These are phyloP conservation scores for Chlorophyllum brunneum DNA, from an alignment of 768 basidiomycete species.

Conservation along the genomic window DNA sequence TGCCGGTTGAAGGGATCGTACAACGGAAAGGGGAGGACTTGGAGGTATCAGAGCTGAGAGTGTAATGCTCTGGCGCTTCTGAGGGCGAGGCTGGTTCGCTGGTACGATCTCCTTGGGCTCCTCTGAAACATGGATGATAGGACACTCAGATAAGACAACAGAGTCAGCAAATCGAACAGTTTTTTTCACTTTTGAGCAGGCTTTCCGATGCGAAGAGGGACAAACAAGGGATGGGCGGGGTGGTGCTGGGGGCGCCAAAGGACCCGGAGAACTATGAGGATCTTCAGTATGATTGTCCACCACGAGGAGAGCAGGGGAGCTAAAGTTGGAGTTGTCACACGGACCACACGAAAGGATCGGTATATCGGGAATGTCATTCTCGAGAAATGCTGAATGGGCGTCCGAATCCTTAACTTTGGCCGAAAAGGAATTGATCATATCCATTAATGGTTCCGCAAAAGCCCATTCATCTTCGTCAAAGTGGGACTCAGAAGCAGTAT, in stretches of 20 bases:
- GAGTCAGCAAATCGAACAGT: conserved; percentile 5
- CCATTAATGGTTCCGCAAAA: conserved; percentile 7
- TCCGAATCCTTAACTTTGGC: background rate
- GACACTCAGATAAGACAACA: background rate
- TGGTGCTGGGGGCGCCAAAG: background rate
- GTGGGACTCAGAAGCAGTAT: background rate
- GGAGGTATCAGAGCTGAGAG: background rate
- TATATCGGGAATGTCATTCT: background rate
- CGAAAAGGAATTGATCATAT: conserved; percentile 3
- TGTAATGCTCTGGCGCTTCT: background rate
- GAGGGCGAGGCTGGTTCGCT: background rate
- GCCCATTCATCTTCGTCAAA: conserved; percentile 4
- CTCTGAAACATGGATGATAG: background rate
- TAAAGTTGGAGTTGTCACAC: background rate
- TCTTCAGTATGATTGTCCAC: background rate
- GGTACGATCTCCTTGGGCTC: background rate
- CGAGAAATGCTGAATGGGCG: background rate
- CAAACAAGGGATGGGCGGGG: background rate
- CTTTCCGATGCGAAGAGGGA: background rate
- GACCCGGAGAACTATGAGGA: background rate
- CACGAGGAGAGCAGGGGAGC: background rate
- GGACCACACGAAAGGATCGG: background rate
- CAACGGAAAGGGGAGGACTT: background rate
- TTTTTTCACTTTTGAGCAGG: background rate
- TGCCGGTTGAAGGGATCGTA: background rate